Evolutionary conservation across 2,329 filamentous ascomycete genomes (phyloP), one percentile per base, ranked within the genome.

Genomic region (Didymella pomorum): DNA sequence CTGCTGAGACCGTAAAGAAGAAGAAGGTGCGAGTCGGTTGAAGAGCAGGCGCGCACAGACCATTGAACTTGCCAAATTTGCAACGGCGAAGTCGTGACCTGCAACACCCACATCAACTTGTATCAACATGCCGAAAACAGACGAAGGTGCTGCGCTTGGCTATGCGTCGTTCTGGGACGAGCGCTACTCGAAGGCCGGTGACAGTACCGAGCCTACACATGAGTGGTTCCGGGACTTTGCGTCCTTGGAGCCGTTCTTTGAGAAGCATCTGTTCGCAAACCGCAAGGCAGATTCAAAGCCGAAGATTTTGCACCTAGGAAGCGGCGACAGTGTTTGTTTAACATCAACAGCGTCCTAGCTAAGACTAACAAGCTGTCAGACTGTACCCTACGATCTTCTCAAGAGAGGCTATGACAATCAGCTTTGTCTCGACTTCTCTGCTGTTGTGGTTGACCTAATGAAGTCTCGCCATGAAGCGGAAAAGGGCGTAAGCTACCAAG

Each of bases 401-500:
- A 33, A 52, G 41, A 23, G 50, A 25, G 50, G 50, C 2, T 52
- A 52, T 10, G 23, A 25, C 20, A 37, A 45, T 16, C 50, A 52
- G 33, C 28, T 52, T 65, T 87, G 83, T 62, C 75, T 80, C 45
- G 85, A 88, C 71, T 87, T 88, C 69, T 87, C 85, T 0, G 56
- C 77, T 1, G 78, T 82, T 0, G 82, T 84, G 0, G 80, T 87
- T 2, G 72, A 82, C 6, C 68, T 79, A n/a, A 87, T 87, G 85
- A 73, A 71, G 3, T 65, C 72, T 1, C 76, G 79, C 16, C 79
- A 84, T 58, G 45, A n/a, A 20, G 56, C 70, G 4, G 65, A 79
- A 4, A 56, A 43, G 1, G 77, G 76, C 4, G 82, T 86, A n/a
- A 70, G 77, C 47, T 87, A 84, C 84, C 61, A 67, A 25, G 71